Percentiles rank a stretch among this genome's conserved stretches.
These are phyloP conservation scores for Podosphaera xanthii DNA, from an alignment of 2,329 filamentous ascomycete genomes.

Conservation along the genomic window DNA sequence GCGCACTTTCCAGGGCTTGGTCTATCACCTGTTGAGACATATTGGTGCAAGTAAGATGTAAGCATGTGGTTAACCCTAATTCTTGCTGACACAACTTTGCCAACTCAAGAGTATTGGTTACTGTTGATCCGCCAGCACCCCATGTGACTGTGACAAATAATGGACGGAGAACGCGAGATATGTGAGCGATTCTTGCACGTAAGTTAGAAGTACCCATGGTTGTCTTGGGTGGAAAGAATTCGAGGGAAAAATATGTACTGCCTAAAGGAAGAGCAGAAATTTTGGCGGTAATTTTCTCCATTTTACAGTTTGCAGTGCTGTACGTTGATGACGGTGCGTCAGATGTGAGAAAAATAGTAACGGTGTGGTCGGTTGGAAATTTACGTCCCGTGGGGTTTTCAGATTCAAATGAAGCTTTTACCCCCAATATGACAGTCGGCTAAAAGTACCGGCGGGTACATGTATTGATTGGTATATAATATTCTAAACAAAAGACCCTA, in stretches of 20 bases:
- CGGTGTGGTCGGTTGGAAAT: no score
- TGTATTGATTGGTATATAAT: no score
- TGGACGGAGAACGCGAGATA: conserved; percentile 75
- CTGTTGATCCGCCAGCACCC: conserved; percentile 87
- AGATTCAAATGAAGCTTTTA: no score
- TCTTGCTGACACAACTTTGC: conserved; percentile 90
- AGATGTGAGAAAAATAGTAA: no score
- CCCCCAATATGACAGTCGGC: no score
- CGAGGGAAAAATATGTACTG: conserved; percentile 77
- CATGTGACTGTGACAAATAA: conserved; percentile 95
- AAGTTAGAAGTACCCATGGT: conserved; percentile 88
- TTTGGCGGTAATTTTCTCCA: conserved; percentile 80
- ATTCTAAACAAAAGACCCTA: no score
- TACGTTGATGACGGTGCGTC: no score
- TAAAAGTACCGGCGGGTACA: no score
- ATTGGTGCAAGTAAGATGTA: conserved; percentile 94
- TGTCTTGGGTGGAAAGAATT: conserved; percentile 98
- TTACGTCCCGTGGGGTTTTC: no score
- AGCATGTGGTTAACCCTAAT: conserved; percentile 74
- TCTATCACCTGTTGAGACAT: conserved; percentile 79
- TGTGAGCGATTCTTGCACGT: conserved; percentile 76
- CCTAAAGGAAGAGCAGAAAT: conserved; percentile 70
- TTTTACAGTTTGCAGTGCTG: background rate
- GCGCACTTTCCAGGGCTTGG: conserved; percentile 73
- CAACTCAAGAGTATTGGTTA: conserved; percentile 74